phyloP scores from a whole-genome alignment of 129 eudicot species.

The Gnaphalium uliginosum region DNA sequence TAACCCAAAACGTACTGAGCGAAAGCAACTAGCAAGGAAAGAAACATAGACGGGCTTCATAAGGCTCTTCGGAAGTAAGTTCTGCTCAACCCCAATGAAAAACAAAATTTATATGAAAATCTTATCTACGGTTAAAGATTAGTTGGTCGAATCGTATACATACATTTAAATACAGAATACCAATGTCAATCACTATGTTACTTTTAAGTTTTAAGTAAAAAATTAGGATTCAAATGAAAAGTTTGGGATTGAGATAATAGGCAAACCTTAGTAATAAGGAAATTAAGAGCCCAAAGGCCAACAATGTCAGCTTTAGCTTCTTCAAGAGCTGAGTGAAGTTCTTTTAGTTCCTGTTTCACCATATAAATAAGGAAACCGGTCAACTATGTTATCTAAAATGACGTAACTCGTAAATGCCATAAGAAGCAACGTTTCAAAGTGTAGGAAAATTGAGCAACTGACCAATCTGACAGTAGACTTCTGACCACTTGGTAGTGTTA shows the following conservation, averaged over 20 bases:
- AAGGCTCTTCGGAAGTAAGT: slow-evolving; percentile 62
- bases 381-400: not conserved
- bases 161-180: not conserved
- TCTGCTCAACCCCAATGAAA: slow-evolving; percentile 41
- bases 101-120: slow-evolving; percentile 2
- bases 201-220: not conserved
- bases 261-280: slow-evolving; percentile 66
- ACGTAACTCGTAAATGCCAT: not conserved
- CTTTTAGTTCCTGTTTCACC: slow-evolving; percentile 81
- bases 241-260: no score
- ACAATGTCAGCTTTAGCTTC: slow-evolving; percentile 99
- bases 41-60: slow-evolving; percentile 83
- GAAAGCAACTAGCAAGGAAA: slow-evolving; percentile 96
- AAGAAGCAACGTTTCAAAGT: not conserved
- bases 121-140: not conserved
- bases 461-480: slow-evolving; percentile 96
- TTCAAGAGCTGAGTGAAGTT: slow-evolving; percentile 88
- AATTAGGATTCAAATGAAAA: no score
- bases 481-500: slow-evolving; percentile 78
- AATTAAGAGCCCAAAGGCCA: slow-evolving; percentile 93
- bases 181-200: not conserved
- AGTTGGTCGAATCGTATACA: not conserved
- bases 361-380: slow-evolving; percentile 6
- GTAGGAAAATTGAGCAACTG: slow-evolving; percentile 21
- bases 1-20: slow-evolving; percentile 94